phyloP scores from a whole-genome alignment of 768 basidiomycete species.

The Lactarius quietus region DNA sequence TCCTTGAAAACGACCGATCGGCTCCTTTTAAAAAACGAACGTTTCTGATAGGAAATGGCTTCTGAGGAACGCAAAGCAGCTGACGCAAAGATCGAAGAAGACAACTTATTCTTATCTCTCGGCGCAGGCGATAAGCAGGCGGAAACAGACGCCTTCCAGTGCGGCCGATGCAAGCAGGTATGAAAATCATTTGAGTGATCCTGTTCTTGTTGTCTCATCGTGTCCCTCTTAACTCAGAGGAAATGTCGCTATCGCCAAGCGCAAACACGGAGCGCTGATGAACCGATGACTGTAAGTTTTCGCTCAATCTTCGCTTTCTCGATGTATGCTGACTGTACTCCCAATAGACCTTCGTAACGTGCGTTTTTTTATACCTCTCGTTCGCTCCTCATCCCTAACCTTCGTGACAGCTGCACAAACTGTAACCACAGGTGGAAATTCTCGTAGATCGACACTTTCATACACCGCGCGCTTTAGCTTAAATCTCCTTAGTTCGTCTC shows the following conservation, averaged over 20 bases:
- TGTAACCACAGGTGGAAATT: constrained; percentile 72
- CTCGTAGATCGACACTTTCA: constrained; percentile 38
- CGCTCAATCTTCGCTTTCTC: constrained; percentile 7
- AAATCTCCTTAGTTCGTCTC: constrained; percentile 7
- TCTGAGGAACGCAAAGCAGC: constrained; percentile 86
- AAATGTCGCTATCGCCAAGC: constrained; percentile 94
- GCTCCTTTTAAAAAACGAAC: neutral
- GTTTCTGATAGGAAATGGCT: constrained; percentile 77
- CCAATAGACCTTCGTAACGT: constrained; percentile 84
- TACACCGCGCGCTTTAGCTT: constrained; percentile 10
- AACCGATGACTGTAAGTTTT: constrained; percentile 88
- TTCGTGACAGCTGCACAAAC: constrained; percentile 51
- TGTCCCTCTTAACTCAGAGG: constrained; percentile 41
- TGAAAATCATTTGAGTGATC: constrained; percentile 18
- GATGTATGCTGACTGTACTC: constrained; percentile 8
- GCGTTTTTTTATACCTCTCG: constrained; percentile 30
- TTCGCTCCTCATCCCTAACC: constrained; percentile 14
- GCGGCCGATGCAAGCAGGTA: constrained; percentile 88
- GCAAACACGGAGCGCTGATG: constrained; percentile 96
- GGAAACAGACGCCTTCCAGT: constrained; percentile 98
- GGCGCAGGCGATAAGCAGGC: constrained; percentile 87
- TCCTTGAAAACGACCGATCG: constrained; percentile 2
- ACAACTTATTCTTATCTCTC: constrained; percentile 88
- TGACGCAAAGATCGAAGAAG: constrained; percentile 74
- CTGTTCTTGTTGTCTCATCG: neutral